Percentiles rank a stretch among this genome's conserved stretches.
These are phyloP conservation scores for Aspergillus eucalypticola DNA, from an alignment of 2,329 filamentous ascomycete species.

Conservation along the genomic window DNA sequence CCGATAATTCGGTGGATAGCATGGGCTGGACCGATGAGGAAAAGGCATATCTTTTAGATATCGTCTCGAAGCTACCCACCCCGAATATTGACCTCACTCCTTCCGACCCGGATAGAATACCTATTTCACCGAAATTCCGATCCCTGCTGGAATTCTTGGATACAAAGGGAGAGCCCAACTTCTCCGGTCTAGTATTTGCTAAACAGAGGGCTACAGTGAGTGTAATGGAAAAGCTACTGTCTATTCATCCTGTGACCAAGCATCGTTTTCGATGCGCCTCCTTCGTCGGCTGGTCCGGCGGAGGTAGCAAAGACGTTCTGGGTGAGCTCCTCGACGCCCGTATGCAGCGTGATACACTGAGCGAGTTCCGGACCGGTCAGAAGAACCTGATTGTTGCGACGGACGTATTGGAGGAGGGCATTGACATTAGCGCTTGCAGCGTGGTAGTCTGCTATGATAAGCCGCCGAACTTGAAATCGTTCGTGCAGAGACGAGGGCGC, in stretches of 20 bases:
- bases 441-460: conserved; percentile 65
- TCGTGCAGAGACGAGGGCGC: conserved; percentile 65
- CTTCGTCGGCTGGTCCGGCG: conserved; percentile 52
- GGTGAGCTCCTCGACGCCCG: conserved; percentile 51
- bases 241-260: conserved; percentile 50
- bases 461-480: conserved; percentile 63
- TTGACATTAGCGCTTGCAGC: conserved; percentile 64
- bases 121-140: conserved; percentile 59
- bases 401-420: conserved; percentile 61
- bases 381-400: conserved; percentile 62
- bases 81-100: conserved; percentile 20
- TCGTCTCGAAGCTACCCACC: conserved; percentile 31
- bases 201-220: conserved; percentile 62
- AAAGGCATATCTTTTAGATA: conserved; percentile 52
- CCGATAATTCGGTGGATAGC: conserved; percentile 32
- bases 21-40: conserved; percentile 55
- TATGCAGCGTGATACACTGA: conserved; percentile 53
- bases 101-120: conserved; percentile 6
- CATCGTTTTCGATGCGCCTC: conserved; percentile 46
- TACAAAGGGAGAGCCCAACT: conserved; percentile 49
- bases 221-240: conserved; percentile 61
- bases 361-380: conserved; percentile 54
- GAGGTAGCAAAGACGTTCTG: conserved; percentile 47
- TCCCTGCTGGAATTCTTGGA: conserved; percentile 57
- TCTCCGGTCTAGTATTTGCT: conserved; percentile 66